These are phyloP conservation scores for Eremochloa ophiuroides DNA, from an alignment of 176 grass and related monocot species.

Conservation along the genomic window DNA sequence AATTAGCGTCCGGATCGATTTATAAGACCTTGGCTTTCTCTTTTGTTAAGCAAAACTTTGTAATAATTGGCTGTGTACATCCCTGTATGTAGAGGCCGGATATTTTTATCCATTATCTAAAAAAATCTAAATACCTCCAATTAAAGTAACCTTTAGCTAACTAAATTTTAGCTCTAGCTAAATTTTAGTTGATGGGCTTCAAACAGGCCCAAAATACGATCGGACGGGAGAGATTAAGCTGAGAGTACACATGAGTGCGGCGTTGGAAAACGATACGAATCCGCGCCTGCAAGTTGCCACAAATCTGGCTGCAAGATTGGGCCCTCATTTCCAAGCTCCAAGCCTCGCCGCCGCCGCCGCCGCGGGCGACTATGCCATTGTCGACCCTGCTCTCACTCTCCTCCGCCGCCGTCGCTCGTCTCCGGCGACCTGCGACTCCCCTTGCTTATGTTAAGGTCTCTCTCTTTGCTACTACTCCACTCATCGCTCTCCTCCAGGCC, in stretches of 20 bases:
- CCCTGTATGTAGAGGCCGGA: no score
- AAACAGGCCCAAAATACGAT: no score
- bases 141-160: no score
- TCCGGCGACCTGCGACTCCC: constrained; percentile 26
- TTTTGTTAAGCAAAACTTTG: no score
- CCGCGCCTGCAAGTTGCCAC: background rate
- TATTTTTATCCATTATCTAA: no score
- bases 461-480: constrained; percentile 36
- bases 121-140: no score
- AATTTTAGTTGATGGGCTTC: no score
- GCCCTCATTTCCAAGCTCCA: constrained; percentile 20
- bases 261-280: background rate
- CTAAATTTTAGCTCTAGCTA: no score
- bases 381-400: constrained; percentile 27
- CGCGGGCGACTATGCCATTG: constrained; percentile 50
- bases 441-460: constrained; percentile 72
- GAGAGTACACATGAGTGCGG: background rate
- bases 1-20: no score
- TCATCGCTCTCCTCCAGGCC: constrained; percentile 40
- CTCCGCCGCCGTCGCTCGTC: constrained; percentile 31
- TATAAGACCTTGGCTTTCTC: no score
- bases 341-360: constrained; percentile 11
- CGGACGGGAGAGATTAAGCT: background rate
- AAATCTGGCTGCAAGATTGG: constrained; percentile 25
- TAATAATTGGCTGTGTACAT: no score